Base-by-base conservation (phyloP, 169 alveolate species). In the Toxoplasma gondii region DNA sequence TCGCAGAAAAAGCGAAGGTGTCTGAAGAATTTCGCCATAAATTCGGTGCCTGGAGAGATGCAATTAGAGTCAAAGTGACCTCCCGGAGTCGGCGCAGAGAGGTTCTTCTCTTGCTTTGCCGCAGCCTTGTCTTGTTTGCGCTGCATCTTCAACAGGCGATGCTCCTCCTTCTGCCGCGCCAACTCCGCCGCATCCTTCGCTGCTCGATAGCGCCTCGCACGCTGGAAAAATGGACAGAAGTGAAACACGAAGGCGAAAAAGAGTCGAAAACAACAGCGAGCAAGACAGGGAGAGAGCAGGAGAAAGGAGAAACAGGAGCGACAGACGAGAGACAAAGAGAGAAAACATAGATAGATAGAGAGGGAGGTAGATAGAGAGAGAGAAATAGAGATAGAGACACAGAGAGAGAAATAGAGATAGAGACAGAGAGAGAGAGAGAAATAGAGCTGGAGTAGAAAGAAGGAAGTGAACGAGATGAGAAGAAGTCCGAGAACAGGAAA, bases 1-100 rank as follows among this genome's bases (percentile, higher is more conserved):
- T 97, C 97, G 93, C 99, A 97, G 92, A 96, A 99, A 94, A 96
- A 97, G 93, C 98, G 93, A 97, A 96, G 88, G 39, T 96, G 97
- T 38, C 91, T 88, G 54, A 98, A 96, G 88, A 98, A 97, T 92
- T 98, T 98, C 91, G 97, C 96, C 99, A 99, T 99, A 96, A 99
- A 99, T 91, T 99, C 99, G 24, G 99, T 99, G 58, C 99, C 99
- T 31, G 99, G 99, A 24, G 99, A 99, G 92, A 99, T 99, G 93
- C 98, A 98, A 96, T 99, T 99, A 94, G 99, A 98, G 96, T 99
- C 99, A 99, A 99, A 94, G 22, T 36, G 97, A 87, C 95, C 96
- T 53, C 93, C 95, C 58, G 54, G 0, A 31, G 45, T 44, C 5
- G 88, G 39, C 74, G 74, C 80, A 16, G 43, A 69, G 39, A 36